Evolutionary conservation across 2,329 filamentous ascomycete genomes (phyloP).

Genomic region (Xylaria sp.): DNA sequence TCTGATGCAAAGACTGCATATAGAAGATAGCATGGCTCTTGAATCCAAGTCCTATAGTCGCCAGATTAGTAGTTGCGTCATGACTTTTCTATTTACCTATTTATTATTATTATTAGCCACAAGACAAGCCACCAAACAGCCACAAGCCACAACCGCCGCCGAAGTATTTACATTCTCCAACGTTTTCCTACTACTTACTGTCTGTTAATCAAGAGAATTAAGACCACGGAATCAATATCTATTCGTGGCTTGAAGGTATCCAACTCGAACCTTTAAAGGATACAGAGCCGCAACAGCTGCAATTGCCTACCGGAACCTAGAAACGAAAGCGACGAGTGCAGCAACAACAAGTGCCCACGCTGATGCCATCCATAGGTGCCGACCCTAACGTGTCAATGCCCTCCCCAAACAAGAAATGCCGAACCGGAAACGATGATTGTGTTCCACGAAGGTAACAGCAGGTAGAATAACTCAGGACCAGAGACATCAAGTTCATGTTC

Average conservation of each 20-base stretch:
- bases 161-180: background rate
- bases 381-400: background rate
- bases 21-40: too few relatives aligned
- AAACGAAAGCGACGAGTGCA: background rate
- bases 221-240: constrained; percentile 8
- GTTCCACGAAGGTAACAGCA: too few relatives aligned
- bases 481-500: too few relatives aligned
- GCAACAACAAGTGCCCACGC: constrained; percentile 1
- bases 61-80: too few relatives aligned
- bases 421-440: background rate
- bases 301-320: background rate
- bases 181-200: too few relatives aligned
- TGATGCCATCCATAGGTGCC: background rate
- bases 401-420: constrained; percentile 2
- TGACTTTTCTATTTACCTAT: too few relatives aligned
- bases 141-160: background rate
- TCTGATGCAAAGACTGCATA: too few relatives aligned
- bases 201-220: background rate
- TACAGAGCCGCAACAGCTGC: too few relatives aligned
- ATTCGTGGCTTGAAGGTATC: constrained; percentile 14
- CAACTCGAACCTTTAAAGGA: too few relatives aligned
- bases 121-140: background rate
- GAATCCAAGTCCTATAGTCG: too few relatives aligned
- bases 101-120: background rate
- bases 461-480: too few relatives aligned